phyloP scores from a whole-genome alignment of 1,284 basidiomycete genomes.

The Cystobasidiaceae sp. region DNA sequence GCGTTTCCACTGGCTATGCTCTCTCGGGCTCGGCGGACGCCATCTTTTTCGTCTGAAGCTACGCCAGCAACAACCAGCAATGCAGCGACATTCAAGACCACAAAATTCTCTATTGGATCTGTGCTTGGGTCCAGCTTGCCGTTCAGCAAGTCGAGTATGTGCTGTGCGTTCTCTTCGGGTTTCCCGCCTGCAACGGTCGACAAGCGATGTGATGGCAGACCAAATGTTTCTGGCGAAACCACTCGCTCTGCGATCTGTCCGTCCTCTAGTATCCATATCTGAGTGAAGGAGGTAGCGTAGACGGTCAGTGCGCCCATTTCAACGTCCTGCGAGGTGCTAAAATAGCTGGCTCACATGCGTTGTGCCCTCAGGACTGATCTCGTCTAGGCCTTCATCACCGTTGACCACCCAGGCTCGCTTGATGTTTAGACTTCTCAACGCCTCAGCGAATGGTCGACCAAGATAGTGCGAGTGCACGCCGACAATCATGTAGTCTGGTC shows the following conservation, averaged over 20 bases:
- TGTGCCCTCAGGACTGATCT: constrained; percentile 88
- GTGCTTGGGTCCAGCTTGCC: constrained; percentile 42
- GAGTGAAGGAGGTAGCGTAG: too few species aligned
- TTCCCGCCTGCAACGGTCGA: constrained; percentile 63
- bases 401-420: constrained; percentile 86
- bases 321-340: not conserved
- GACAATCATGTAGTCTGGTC: constrained; percentile 77
- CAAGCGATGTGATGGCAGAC: constrained; percentile 65
- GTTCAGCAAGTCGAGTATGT: constrained; percentile 59
- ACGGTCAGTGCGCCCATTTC: not conserved
- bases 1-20: constrained; percentile 69
- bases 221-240: constrained; percentile 59
- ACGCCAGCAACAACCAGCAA: constrained; percentile 72
- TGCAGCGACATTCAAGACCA: constrained; percentile 77
- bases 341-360: constrained; percentile 61
- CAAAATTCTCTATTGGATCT: constrained; percentile 65
- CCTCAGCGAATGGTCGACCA: constrained; percentile 77
- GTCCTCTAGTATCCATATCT: constrained; percentile 51
- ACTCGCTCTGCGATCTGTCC: constrained; percentile 48
- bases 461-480: constrained; percentile 81
- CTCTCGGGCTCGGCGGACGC: constrained; percentile 65
- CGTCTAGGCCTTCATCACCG: constrained; percentile 85
- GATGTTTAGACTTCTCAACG: constrained; percentile 60
- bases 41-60: constrained; percentile 64
- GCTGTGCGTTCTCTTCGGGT: constrained; percentile 67